phyloP scores from a whole-genome alignment of 768 basidiomycete genomes.

The Rhodosporidiobolus odoratus region DNA sequence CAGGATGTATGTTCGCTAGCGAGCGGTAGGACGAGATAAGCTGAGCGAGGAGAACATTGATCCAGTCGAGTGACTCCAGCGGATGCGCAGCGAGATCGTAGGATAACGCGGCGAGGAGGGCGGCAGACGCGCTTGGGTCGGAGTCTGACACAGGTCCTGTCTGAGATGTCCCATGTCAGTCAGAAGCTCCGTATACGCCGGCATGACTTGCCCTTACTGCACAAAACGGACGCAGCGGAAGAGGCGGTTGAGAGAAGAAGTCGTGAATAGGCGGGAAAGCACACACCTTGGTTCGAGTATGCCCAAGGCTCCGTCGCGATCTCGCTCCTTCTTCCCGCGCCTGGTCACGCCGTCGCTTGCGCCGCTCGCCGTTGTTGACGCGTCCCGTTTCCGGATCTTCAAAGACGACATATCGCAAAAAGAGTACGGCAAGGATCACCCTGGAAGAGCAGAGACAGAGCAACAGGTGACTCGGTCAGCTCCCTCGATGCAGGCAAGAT shows the following conservation, averaged over 20 bases:
- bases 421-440: constrained; percentile 49
- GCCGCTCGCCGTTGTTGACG: constrained; percentile 1
- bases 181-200: too few relatives aligned
- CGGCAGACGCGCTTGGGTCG: background rate
- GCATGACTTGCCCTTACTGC: too few relatives aligned
- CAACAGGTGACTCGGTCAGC: background rate
- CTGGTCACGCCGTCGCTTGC: background rate
- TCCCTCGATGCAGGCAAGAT: too few relatives aligned
- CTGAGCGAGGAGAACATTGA: constrained; percentile 78
- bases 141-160: too few relatives aligned
- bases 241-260: too few relatives aligned
- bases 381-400: constrained; percentile 53
- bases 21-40: constrained; percentile 45
- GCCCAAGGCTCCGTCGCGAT: too few relatives aligned
- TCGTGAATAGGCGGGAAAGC: too few relatives aligned
- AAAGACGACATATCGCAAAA: constrained; percentile 93
- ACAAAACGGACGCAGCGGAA: too few relatives aligned
- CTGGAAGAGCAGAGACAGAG: constrained; percentile 26
- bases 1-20: constrained; percentile 22
- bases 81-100: constrained; percentile 49
- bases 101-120: constrained; percentile 45
- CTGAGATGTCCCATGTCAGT: too few relatives aligned
- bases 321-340: constrained; percentile 5
- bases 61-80: constrained; percentile 81
- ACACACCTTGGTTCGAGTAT: too few relatives aligned